Evolutionary conservation across 768 basidiomycete genomes (phyloP), one percentile per base, ranked within the genome.

Genomic region (Rhodocollybia butyracea): DNA sequence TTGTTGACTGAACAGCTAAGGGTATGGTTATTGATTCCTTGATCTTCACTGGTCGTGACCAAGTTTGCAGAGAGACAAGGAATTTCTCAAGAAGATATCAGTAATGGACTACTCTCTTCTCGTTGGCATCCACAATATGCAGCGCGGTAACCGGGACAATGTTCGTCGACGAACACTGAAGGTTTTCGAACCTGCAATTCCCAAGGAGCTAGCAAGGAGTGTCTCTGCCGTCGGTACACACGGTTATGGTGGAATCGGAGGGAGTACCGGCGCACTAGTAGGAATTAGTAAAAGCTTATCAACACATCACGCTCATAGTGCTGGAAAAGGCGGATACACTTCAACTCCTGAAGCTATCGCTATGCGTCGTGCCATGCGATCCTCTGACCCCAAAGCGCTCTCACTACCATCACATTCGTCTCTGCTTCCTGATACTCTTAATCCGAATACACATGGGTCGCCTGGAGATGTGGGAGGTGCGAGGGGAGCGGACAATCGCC

Each of bases 51-150:
- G n/a, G 17, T 19, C 21, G 5, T 8, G 15, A 36, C 15, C 46
- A 3, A 47, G 21, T 31, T 21, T 48, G 19, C 24, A 50, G 59
- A 74, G 94, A 48, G 97, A 99, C 64, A 78, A 86, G 21, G 92
- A 91, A 70, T 83, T 98, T 61, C 70, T 99, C 68, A 89, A 89
- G 72, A 70, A 71, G 60, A 76, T 97, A 19, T 74, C 83, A 41
- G 95, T 99, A 54, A 98, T 98, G 95, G 97, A 98, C 69, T 98
- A 99, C 68, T 92, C 89, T 60, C 74, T 99, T 24, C 80, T 99
- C 41, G 86, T 98, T 15, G 97, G 97, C 1, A 91, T 97, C 45
- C 97, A 99, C 71, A 89, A 87, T 64, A 86, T 95, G 83, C 80
- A 77, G 61, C 74, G 94, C 39, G 97, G 96, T 2, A 98, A 98